These are phyloP conservation scores for Alternaria panax DNA, from an alignment of 2,329 filamentous ascomycete species.

Conservation along the genomic window DNA sequence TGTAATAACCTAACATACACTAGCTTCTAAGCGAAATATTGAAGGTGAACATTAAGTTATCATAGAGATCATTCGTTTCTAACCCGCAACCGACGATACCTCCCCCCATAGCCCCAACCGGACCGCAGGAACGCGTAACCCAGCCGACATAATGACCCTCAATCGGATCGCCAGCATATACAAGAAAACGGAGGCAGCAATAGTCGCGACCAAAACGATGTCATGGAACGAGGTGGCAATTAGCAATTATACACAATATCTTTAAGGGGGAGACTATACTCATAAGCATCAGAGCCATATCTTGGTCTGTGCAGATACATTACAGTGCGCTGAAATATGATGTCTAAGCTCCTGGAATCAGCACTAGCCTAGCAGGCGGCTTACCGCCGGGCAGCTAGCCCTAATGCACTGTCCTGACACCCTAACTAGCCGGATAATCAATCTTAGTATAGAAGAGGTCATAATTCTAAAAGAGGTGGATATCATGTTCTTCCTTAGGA, in stretches of 20 bases:
- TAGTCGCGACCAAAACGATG: not conserved
- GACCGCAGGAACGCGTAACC: not conserved
- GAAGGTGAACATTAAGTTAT: no score
- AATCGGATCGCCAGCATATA: not conserved
- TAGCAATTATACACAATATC: not conserved
- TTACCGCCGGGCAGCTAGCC: not conserved
- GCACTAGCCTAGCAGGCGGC: slow-evolving; percentile 1
- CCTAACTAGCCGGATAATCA: slow-evolving; percentile 6
- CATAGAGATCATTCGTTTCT: no score
- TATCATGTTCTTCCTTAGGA: slow-evolving; percentile 2
- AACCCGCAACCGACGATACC: not conserved
- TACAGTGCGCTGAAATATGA: not conserved
- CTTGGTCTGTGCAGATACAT: not conserved
- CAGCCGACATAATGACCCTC: not conserved
- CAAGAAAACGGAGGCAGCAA: not conserved
- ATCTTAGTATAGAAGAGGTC: slow-evolving; percentile 11
- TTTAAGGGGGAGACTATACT: not conserved
- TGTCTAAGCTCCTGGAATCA: slow-evolving; percentile 1
- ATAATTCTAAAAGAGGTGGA: slow-evolving; percentile 6
- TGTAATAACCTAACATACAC: no score
- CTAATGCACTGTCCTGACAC: slow-evolving; percentile 1
- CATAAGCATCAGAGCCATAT: not conserved
- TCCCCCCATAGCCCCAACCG: not conserved
- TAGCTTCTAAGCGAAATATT: no score
- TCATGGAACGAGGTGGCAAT: not conserved